Base-by-base conservation (phyloP, 2,329 filamentous ascomycete species). In the Orbilia brochopaga region DNA sequence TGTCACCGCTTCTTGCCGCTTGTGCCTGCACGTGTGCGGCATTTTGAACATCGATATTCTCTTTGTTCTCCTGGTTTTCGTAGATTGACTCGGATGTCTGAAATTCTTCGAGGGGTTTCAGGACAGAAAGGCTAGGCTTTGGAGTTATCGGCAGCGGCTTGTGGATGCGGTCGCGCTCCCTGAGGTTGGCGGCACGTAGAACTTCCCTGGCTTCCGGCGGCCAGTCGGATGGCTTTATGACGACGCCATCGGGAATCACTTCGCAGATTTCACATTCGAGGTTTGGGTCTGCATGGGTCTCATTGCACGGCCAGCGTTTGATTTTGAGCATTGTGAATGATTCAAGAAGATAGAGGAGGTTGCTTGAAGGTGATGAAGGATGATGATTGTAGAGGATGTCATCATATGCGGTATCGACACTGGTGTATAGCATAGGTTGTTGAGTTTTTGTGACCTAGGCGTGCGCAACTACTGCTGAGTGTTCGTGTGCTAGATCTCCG, bases 211-310 rank as follows among this genome's bases (percentile, higher is more conserved):
- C n/a, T 27, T 48, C 54, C 1, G 21, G 37, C 30, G 54, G 54
- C 54, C 54, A 48, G 15, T 48, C 40, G 37, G 37, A n/a, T 23
- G 54, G 56, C 24, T 52, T 60, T 10, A 60, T 52, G 24, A 40
- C n/a, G 10, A 60, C 30, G 13, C n/a, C 56, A 17, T 40, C 30
- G 2, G 44, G 27, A 52, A 51, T 37, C 2, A 51, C 44, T 19
- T 60, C 56, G 15, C 44, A 60, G 7, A 60, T 60, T 17, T 60
- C 44, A 17, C 56, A 51, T 17, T 30, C 6, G 10, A 51, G 24
- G n/a, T 21, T 37, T 10, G 44, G 56, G 42, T 60, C 56, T 8
- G 3, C 5, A 17, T 60, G 56, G 11, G 21, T 10, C 13, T 23
- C 42, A 13, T 42, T 37, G 30, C 30, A 51, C 11, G 10, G 19